Conservation (phyloP, 2,329 filamentous ascomycete genomes). For the Colletotrichum incanum region DNA sequence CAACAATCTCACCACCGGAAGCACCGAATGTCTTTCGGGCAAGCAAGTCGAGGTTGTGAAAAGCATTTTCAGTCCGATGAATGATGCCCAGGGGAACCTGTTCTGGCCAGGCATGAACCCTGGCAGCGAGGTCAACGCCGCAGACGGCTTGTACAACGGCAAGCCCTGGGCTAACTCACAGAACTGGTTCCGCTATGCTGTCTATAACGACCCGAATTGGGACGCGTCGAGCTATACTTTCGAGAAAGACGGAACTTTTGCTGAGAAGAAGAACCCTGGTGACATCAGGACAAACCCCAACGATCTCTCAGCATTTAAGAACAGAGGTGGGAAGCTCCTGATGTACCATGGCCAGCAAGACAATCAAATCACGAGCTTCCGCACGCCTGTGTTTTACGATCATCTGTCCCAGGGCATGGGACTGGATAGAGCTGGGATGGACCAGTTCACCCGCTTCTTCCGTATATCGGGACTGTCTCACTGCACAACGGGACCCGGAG, state of each 20-base stretch:
- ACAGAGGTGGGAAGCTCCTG: constrained; percentile 61
- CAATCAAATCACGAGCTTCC: constrained; percentile 59
- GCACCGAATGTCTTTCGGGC: constrained; percentile 53
- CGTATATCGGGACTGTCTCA: constrained; percentile 69
- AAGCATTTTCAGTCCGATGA: constrained; percentile 50
- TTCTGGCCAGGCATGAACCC: constrained; percentile 64
- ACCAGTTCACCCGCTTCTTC: constrained; percentile 68
- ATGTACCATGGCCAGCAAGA: constrained; percentile 64
- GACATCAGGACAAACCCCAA: constrained; percentile 57
- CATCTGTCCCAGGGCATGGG: constrained; percentile 61
- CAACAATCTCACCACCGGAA: constrained; percentile 33
- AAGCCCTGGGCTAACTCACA: constrained; percentile 47
- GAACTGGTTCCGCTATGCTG: constrained; percentile 57
- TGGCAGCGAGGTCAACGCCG: constrained; percentile 57
- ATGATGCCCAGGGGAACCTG: constrained; percentile 52
- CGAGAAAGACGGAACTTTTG: constrained; percentile 53
- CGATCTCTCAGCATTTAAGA: constrained; percentile 56
- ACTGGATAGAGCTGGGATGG: constrained; percentile 53
- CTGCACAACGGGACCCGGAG: constrained; percentile 64
- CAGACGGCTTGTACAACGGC: constrained; percentile 62
- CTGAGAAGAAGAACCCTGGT: constrained; percentile 53
- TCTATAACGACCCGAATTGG: constrained; percentile 58
- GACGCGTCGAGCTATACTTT: constrained; percentile 52
- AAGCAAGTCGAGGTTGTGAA: constrained; percentile 57
- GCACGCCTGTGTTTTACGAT: constrained; percentile 65